phyloP scores from a whole-genome alignment of 2,329 filamentous ascomycete genomes.

The Neopestalotiopsis sp. region DNA sequence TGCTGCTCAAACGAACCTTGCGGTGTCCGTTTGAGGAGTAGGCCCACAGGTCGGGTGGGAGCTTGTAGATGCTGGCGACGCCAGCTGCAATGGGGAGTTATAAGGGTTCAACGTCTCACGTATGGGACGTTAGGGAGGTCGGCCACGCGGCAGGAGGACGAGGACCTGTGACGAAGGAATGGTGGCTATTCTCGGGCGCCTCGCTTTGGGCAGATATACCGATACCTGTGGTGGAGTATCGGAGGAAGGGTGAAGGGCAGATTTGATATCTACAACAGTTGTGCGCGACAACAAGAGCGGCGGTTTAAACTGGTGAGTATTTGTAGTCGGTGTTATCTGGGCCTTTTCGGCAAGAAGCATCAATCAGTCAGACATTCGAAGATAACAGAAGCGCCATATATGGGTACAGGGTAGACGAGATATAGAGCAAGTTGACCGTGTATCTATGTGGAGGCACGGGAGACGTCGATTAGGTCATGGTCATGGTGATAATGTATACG shows the following conservation, averaged over 20 bases:
- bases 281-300: conserved; percentile 20
- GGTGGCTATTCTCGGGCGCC: conserved; percentile 70
- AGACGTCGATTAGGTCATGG: conserved; percentile 9
- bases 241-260: conserved; percentile 79
- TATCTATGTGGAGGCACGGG: conserved; percentile 5
- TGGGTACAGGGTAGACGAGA: neutral
- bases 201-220: conserved; percentile 73
- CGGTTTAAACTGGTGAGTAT: conserved; percentile 19
- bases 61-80: conserved; percentile 77
- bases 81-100: conserved; percentile 72
- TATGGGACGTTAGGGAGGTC: conserved; percentile 89
- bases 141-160: conserved; percentile 80
- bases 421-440: neutral
- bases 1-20: conserved; percentile 97
- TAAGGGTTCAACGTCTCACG: conserved; percentile 64
- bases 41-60: conserved; percentile 80
- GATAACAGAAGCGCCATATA: neutral
- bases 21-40: conserved; percentile 94
- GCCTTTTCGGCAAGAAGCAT: conserved; percentile 44
- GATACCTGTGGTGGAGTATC: conserved; percentile 85
- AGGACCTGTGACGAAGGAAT: conserved; percentile 88
- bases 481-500: conserved; percentile 40
- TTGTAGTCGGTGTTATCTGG: conserved; percentile 61
- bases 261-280: conserved; percentile 46
- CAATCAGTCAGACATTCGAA: neutral